Evolutionary conservation across 139 green algal species (phyloP), one percentile per base, ranked within the genome.

Genomic region (Zygnema circumcarinatum): DNA sequence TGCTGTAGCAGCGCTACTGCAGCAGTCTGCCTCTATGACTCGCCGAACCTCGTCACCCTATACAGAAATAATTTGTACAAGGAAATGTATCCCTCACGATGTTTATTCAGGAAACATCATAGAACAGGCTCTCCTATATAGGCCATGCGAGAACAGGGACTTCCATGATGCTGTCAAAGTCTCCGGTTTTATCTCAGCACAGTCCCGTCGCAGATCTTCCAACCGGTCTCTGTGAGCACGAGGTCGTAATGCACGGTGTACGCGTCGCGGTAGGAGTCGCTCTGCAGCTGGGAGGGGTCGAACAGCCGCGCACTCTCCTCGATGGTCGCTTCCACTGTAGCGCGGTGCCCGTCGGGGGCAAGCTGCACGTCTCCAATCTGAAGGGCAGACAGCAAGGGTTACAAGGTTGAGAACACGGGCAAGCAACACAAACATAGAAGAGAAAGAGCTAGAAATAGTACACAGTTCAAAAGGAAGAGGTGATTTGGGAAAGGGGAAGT

Each of bases 221-320:
- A 78, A 25, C 69, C 36, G 16, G 69, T 41, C 11, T 41, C 69
- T 16, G 35, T 79, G 7, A 88, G 29, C 39, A 52, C 22, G 11
- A 92, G 42, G 76, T 92, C 88, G 88, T 92, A 92, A 0, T 81
- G 88, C 21, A 75, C 88, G 31, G 35, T 83, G 87, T 92, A 92
- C 33, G 88, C 92, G 88, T 68, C 80, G 1, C 39, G 21, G 62
- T 92, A 92, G n/a, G 88, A 89, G 75, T 92, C 78, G 33, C 74
- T 89, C 31, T 80, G 41, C 0, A 72, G 79, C 36, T 92, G 56
- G 21, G 20, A n/a, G 11, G n/a, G n/a, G 39, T 92, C 88, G n/a
- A 83, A 74, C 32, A 92, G 52, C 29, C 32, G 31, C 32, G 88
- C 88, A 2, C n/a, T 69, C 33, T 92, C 88, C 52, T 92, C 76